Percentiles rank a stretch among this genome's conserved stretches.
These are phyloP conservation scores for Oryza longistaminata DNA, from an alignment of 176 grass and related monocot genomes.

Conservation along the genomic window DNA sequence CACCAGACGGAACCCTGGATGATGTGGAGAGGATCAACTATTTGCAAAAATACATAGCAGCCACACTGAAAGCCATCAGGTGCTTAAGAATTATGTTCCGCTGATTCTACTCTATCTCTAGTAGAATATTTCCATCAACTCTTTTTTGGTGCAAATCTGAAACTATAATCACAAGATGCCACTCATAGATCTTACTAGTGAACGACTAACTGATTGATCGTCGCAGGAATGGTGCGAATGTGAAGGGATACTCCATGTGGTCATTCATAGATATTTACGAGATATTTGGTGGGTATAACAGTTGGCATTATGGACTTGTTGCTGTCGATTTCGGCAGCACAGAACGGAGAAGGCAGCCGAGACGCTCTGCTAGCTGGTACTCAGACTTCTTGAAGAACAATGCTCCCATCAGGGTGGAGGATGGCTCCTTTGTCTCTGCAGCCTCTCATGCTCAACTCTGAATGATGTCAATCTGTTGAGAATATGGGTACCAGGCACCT, in stretches of 20 bases:
- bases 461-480: too few relatives aligned
- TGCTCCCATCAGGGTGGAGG: slow-evolving; percentile 20
- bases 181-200: background rate
- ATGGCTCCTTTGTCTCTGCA: background rate
- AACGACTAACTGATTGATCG: background rate
- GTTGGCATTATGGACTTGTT: slow-evolving; percentile 30
- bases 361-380: slow-evolving; percentile 55
- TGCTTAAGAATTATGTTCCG: background rate
- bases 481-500: too few relatives aligned
- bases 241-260: slow-evolving; percentile 61
- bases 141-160: background rate
- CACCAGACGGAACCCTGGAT: slow-evolving; percentile 22
- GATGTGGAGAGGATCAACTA: slow-evolving; percentile 44
- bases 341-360: slow-evolving; percentile 43
- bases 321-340: slow-evolving; percentile 46
- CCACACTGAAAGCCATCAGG: slow-evolving; percentile 42
- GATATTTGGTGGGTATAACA: slow-evolving; percentile 42
- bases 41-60: slow-evolving; percentile 37
- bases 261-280: slow-evolving; percentile 65
- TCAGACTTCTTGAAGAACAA: slow-evolving; percentile 55
- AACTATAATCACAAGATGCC: background rate
- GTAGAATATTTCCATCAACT: background rate
- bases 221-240: slow-evolving; percentile 48
- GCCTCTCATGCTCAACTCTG: slow-evolving; percentile 1
- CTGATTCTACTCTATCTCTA: background rate